Evolutionary conservation across 306 rosid genomes (phyloP).

Genomic region (Trichosanthes truncata): DNA sequence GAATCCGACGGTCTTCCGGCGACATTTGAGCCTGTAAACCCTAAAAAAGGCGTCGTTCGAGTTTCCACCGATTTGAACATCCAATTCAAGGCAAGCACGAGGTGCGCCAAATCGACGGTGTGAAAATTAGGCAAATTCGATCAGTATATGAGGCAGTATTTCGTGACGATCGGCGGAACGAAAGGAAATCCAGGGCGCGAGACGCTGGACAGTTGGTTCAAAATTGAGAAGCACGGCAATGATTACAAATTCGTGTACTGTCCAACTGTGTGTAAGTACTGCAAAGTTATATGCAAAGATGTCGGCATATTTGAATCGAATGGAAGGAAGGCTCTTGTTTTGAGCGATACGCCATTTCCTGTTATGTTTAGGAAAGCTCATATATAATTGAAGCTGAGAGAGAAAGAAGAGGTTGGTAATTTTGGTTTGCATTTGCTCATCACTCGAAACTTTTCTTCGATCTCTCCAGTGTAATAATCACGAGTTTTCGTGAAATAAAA

Average conservation of each 20-base stretch:
- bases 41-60: slow-evolving; percentile 29
- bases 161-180: slow-evolving; percentile 36
- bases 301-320: slow-evolving; percentile 17
- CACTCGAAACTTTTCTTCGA: too few species aligned
- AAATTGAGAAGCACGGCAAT: slow-evolving; percentile 30
- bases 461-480: too few species aligned
- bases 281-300: slow-evolving; percentile 36
- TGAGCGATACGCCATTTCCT: slow-evolving; percentile 19
- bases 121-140: slow-evolving; percentile 41
- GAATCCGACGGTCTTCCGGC: slow-evolving; percentile 26
- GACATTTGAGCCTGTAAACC: slow-evolving; percentile 21
- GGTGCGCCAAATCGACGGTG: slow-evolving; percentile 20
- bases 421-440: too few species aligned
- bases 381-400: not conserved
- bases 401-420: not conserved
- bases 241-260: slow-evolving; percentile 33
- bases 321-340: slow-evolving; percentile 21
- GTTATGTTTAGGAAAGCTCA: slow-evolving; percentile 25
- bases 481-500: too few species aligned
- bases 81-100: not conserved
- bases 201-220: slow-evolving; percentile 37
- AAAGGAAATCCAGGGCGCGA: slow-evolving; percentile 34
- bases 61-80: slow-evolving; percentile 40
- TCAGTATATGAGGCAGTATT: slow-evolving; percentile 21
- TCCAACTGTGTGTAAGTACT: slow-evolving; percentile 33